Base-by-base conservation (phyloP, 2,329 filamentous ascomycete genomes). In the Pseudogymnoascus pannorum region DNA sequence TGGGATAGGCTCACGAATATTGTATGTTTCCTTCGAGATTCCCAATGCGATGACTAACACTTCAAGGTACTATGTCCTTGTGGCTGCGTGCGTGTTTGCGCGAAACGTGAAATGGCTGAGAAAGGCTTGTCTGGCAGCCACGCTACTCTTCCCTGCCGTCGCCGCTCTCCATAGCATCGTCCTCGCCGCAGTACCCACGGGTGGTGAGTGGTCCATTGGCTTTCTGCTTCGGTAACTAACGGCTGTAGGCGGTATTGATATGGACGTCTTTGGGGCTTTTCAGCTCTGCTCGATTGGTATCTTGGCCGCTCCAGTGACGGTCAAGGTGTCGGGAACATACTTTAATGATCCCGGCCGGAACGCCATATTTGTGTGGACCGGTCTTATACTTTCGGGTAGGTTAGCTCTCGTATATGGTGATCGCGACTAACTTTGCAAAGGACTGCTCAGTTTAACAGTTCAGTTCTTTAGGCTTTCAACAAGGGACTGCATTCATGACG, bases 251-350 rank as follows among this genome's bases (percentile, higher is more conserved):
- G 85, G 82, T 12, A 79, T 87, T 12, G 86, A 88, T 67, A 82
- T 89, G 80, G 86, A 89, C 66, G 75, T 88, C 3, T 89, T 81
- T 61, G 86, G 86, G 1, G 84, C 85, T 7, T 87, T 88, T 64
- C 86, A 89, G 65, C 70, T 88, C 0, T 88, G 86, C 62, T 78
- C 85, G 0, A 85, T 89, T 36, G 86, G 84, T 11, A 84, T 88
- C 14, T 66, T 89, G 3, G 82, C 84, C 1, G 86, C 83, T 3
- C 86, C 86, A 0, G 77, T 85, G 0, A 87, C 85, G 0, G 84
- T 86, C 20, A 78, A 79, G 64, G 71, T 85, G 44, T 88, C 85
- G 1, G 73, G 73, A 14, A 88, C 85, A 0, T 88, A 88, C 68
- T 88, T 87, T 68, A 77, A 83, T 59, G 79, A 82, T 20, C 82